A percentile compares a stretch with the other conserved stretches of the same genome.
Evolutionary conservation across 2,329 filamentous ascomycete genomes (phyloP).

Genomic region (Fonsecaea multimorphosa): DNA sequence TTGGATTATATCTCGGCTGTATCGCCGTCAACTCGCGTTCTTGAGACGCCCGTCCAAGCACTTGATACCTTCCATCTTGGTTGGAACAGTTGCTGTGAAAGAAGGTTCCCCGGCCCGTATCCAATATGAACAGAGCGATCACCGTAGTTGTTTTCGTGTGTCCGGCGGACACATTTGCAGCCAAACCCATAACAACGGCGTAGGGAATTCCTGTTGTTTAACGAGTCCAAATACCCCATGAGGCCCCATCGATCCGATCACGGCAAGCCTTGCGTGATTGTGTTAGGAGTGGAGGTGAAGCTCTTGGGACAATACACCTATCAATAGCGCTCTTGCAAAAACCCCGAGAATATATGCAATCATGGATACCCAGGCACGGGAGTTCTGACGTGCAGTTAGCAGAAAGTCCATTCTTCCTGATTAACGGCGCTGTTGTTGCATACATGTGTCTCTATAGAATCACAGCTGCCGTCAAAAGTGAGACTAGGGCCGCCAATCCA

Average conservation of each 20-base stretch:
- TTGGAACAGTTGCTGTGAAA: conserved; percentile 67
- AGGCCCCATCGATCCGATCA: conserved; percentile 50
- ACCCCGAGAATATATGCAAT: conserved; percentile 47
- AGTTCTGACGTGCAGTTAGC: conserved; percentile 26
- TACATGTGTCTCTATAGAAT: conserved; percentile 41
- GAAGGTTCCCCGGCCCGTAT: conserved; percentile 66
- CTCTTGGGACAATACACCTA: neutral
- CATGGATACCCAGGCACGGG: conserved; percentile 40
- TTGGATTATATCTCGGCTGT: conserved; percentile 51
- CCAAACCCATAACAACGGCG: conserved; percentile 50
- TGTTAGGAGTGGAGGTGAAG: neutral
- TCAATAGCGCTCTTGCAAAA: conserved; percentile 47
- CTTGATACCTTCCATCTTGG: conserved; percentile 49
- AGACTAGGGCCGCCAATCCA: conserved; percentile 39
- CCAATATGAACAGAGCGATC: conserved; percentile 64
- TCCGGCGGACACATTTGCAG: conserved; percentile 55
- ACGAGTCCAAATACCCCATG: conserved; percentile 49
- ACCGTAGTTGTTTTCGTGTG: conserved; percentile 69
- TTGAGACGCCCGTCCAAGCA: neutral
- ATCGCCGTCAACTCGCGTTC: neutral
- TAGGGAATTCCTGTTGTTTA: conserved; percentile 48
- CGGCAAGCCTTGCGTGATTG: conserved; percentile 40
- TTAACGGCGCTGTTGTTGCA: neutral
- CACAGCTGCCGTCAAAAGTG: conserved; percentile 42
- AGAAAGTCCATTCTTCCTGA: neutral